Evolutionary conservation across 148 eudicot genomes (phyloP).

Genomic region (Simmondsia chinensis): DNA sequence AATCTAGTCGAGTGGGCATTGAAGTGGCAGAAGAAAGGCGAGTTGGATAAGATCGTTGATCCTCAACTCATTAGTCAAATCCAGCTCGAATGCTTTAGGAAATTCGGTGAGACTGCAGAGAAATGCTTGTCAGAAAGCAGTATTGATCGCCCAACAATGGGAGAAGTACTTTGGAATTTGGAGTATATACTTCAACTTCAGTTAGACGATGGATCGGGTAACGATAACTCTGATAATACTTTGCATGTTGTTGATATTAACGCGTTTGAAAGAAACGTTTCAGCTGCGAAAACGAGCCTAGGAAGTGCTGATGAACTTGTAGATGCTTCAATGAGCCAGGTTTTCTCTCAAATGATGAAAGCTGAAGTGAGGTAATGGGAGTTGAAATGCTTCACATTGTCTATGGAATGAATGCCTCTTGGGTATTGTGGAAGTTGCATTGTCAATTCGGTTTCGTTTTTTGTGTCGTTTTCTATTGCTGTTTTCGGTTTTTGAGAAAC

Average conservation of each 20-base stretch:
- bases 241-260: slow-evolving; percentile 9
- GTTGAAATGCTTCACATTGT: background rate
- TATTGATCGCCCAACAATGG: slow-evolving; percentile 45
- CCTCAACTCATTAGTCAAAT: slow-evolving; percentile 22
- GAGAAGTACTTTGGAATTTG: slow-evolving; percentile 49
- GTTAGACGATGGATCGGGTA: slow-evolving; percentile 16
- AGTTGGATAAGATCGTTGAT: slow-evolving; percentile 29
- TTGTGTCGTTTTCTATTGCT: too few relatives aligned
- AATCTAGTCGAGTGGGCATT: slow-evolving; percentile 51
- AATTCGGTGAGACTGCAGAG: slow-evolving; percentile 36
- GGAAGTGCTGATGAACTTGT: slow-evolving; percentile 40
- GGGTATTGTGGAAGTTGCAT: too few relatives aligned
- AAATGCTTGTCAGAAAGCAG: slow-evolving; percentile 51
- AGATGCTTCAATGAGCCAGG: slow-evolving; percentile 36
- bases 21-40: slow-evolving; percentile 22
- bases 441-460: too few relatives aligned
- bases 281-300: slow-evolving; percentile 18
- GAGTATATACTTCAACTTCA: slow-evolving; percentile 46
- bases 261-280: slow-evolving; percentile 20
- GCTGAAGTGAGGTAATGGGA: slow-evolving; percentile 16
- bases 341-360: slow-evolving; percentile 45
- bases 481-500: too few relatives aligned
- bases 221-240: slow-evolving; percentile 5
- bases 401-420: background rate
- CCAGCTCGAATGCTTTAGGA: slow-evolving; percentile 34